Base-by-base conservation (phyloP, 345 rosid genomes). In the Moricandia arvensis region DNA sequence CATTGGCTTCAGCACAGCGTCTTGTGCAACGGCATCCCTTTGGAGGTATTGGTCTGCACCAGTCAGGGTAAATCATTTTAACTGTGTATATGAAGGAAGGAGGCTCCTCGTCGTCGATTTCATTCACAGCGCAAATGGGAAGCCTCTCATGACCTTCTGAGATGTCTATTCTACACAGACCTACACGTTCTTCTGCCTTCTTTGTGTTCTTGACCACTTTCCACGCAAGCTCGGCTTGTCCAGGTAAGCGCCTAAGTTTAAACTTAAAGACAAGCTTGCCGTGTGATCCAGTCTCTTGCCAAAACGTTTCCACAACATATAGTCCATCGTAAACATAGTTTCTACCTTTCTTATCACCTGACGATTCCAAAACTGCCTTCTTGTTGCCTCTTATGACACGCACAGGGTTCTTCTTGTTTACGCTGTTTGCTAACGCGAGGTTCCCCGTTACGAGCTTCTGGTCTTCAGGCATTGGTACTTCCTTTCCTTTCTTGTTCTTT, bases 181-280 rank as follows among this genome's bases (percentile, higher is more conserved):
- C 93, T 74, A 87, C 89, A 0, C 93, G 83, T 8, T 55, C 78
- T 69, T 82, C 68, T 15, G 59, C 71, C 51, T 78, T 87, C 66
- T 68, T 77, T 11, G 86, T 78, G 70, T 84, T 86, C 82, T 82
- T 90, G 60, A 94, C 87, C 59, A 83, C 85, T 83, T 86, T 88
- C 96, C 93, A 90, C 45, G 97, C 85, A 49, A 94, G 90, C 82
- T 92, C 92, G 0, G 93, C 87, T 75, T 95, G 97, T 79, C 89
- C 93, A 0, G 86, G 85, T n/a, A 86, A 72, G 68, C 97, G 84
- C 61, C 72, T 84, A 73, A 95, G 77, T 76, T 43, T 84, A 76
- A 80, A 92, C 87, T 86, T 92, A 69, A 80, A 95, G 16, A 92
- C 93, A 35, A 77, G 81, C 82, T 85, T 92, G 2, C 95, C 96